Percentiles rank a stretch among this genome's conserved stretches.
Evolutionary conservation across 2,329 filamentous ascomycete genomes (phyloP).

Genomic region (Beauveria scarabaeidicola): DNA sequence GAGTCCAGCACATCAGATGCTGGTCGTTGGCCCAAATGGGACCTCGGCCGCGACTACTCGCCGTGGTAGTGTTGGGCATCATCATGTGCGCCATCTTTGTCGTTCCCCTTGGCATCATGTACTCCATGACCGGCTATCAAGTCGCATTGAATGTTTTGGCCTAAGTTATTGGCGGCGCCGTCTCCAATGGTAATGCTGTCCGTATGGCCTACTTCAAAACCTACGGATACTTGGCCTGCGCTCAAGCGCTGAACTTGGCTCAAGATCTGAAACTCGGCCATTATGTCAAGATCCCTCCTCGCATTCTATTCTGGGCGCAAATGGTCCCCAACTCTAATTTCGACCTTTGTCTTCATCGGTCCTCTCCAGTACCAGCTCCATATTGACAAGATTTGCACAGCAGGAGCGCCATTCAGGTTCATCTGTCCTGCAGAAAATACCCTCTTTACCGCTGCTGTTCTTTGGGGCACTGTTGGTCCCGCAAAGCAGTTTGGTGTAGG

Average conservation of each 20-base stretch:
- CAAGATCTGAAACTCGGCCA: slow-evolving; percentile 33
- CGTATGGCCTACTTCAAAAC: slow-evolving; percentile 41
- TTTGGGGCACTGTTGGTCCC: slow-evolving; percentile 34
- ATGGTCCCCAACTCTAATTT: slow-evolving; percentile 27
- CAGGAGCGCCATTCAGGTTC: slow-evolving; percentile 18
- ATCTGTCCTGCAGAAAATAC: slow-evolving; percentile 24
- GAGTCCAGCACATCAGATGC: too few relatives aligned
- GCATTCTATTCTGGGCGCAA: slow-evolving; percentile 28
- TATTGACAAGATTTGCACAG: slow-evolving; percentile 22
- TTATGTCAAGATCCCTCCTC: slow-evolving; percentile 33
- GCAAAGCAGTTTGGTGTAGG: slow-evolving; percentile 28
- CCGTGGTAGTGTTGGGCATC: slow-evolving; percentile 36
- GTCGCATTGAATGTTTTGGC: slow-evolving; percentile 37
- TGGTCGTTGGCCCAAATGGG: too few relatives aligned
- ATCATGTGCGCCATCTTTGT: slow-evolving; percentile 33
- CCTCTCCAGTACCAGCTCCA: slow-evolving; percentile 29
- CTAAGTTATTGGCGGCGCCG: slow-evolving; percentile 39
- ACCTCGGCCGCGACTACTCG: too few relatives aligned
- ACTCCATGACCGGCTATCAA: slow-evolving; percentile 33
- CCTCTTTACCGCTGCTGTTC: slow-evolving; percentile 30
- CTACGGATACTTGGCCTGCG: slow-evolving; percentile 27
- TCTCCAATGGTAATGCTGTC: slow-evolving; percentile 34
- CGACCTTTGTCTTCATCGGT: slow-evolving; percentile 25
- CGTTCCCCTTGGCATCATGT: slow-evolving; percentile 35
- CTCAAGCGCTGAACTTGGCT: slow-evolving; percentile 28